phyloP scores from a whole-genome alignment of 768 basidiomycete genomes.

The Cystobasidiopsis lactophilus region DNA sequence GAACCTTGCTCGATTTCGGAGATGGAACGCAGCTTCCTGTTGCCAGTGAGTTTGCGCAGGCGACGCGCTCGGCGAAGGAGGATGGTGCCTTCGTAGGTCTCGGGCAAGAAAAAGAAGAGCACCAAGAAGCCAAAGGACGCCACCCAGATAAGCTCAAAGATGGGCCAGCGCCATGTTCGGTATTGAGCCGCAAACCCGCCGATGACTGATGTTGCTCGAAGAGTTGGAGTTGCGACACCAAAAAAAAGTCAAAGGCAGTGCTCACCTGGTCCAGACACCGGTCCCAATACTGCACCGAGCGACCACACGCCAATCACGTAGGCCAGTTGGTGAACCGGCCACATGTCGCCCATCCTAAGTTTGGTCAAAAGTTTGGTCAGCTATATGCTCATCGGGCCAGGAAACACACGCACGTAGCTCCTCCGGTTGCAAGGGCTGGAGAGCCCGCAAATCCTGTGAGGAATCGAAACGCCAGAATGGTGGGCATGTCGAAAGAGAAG shows the following conservation, averaged over 20 bases:
- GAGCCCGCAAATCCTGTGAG: conserved; percentile 25
- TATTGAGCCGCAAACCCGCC: conserved; percentile 23
- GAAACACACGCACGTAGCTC: too few species aligned
- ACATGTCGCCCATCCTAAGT: conserved; percentile 23
- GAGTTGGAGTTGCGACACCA: too few species aligned
- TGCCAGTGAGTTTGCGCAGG: conserved; percentile 26
- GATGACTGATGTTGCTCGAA: conserved; percentile 19
- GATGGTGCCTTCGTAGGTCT: conserved; percentile 24
- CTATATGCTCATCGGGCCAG: too few species aligned
- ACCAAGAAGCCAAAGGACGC: conserved; percentile 19
- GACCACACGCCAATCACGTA: conserved; percentile 23
- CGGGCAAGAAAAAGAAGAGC: conserved; percentile 23
- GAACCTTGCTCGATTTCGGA: conserved; percentile 19
- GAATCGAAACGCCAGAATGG: neutral
- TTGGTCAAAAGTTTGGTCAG: too few species aligned
- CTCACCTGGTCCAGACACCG: conserved; percentile 1
- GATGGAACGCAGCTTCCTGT: conserved; percentile 19
- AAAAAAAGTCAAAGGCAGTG: too few species aligned
- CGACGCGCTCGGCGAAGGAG: conserved; percentile 25
- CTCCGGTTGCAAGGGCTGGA: conserved; percentile 26
- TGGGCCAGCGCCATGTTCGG: conserved; percentile 25
- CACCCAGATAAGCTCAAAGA: conserved; percentile 24
- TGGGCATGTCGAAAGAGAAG: conserved; percentile 14
- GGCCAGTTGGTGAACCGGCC: conserved; percentile 16
- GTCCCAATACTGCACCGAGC: conserved; percentile 21